phyloP scores from a whole-genome alignment of 352 stramenopile species.

The Phytophthora fragariae region DNA sequence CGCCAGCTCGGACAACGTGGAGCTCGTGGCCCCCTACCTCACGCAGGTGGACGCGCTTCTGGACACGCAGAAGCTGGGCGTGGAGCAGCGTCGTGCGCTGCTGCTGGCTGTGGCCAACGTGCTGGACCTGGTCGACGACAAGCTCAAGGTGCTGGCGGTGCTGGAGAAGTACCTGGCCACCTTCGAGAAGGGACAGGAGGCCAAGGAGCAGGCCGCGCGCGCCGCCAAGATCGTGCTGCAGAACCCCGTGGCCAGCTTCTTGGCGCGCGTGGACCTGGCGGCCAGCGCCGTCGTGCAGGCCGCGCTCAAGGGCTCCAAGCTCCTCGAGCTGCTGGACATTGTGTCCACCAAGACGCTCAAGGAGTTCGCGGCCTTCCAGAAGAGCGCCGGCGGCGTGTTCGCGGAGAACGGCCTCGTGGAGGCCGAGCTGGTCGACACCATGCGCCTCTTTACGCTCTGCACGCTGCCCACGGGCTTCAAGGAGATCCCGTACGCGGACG shows the following conservation, averaged over 20 bases:
- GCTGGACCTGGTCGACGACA: slow-evolving; percentile 61
- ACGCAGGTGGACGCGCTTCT: slow-evolving; percentile 69
- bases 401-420: slow-evolving; percentile 64
- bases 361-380: slow-evolving; percentile 89
- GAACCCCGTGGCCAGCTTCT: slow-evolving; percentile 92
- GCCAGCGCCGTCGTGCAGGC: slow-evolving; percentile 79
- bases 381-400: slow-evolving; percentile 71
- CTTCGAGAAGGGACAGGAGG: slow-evolving; percentile 53
- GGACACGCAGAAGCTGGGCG: slow-evolving; percentile 48
- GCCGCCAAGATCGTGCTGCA: slow-evolving; percentile 88
- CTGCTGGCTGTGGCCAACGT: slow-evolving; percentile 80
- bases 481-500: slow-evolving; percentile 90
- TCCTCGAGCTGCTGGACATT: slow-evolving; percentile 92
- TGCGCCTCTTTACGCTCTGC: slow-evolving; percentile 94
- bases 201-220: slow-evolving; percentile 77
- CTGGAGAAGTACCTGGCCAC: slow-evolving; percentile 82
- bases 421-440: slow-evolving; percentile 77
- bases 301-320: slow-evolving; percentile 70
- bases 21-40: slow-evolving; percentile 78
- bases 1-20: slow-evolving; percentile 59
- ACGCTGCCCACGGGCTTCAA: slow-evolving; percentile 92
- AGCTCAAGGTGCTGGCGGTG: slow-evolving; percentile 69
- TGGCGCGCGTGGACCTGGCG: slow-evolving; percentile 89
- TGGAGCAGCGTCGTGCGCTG: slow-evolving; percentile 62
- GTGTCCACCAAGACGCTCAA: slow-evolving; percentile 93